phyloP scores from a whole-genome alignment of 2,329 filamentous ascomycete genomes.

The Pseudofabraea citricarpa region DNA sequence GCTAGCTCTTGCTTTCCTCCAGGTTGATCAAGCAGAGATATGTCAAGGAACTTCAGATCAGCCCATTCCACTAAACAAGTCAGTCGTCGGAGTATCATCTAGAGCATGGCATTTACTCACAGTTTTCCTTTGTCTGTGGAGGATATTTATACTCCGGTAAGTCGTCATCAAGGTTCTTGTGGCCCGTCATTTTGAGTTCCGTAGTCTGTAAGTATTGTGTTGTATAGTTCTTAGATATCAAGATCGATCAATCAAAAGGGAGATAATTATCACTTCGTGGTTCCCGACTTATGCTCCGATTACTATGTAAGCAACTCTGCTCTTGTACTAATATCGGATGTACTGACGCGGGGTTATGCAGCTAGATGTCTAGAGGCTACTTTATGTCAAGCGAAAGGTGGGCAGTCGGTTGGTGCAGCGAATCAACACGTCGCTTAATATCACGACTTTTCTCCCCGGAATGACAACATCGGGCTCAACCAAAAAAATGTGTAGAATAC shows the following conservation, averaged over 20 bases:
- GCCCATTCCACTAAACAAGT: constrained; percentile 33
- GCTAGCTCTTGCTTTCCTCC: constrained; percentile 45
- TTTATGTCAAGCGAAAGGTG: not conserved
- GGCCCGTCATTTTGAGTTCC: not conserved
- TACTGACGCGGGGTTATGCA: not conserved
- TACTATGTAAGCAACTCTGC: no score
- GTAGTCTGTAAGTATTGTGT: not conserved
- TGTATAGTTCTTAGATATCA: not conserved
- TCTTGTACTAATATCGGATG: not conserved
- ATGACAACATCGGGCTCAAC: not conserved
- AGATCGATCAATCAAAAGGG: no score
- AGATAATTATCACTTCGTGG: no score
- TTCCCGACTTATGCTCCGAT: no score
- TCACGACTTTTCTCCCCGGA: not conserved
- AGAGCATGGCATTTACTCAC: no score
- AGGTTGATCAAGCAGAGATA: constrained; percentile 40
- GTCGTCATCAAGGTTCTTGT: not conserved
- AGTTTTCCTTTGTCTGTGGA: not conserved
- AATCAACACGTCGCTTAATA: not conserved
- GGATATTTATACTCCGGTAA: not conserved
- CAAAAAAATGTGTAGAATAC: not conserved
- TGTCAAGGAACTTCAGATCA: constrained; percentile 46
- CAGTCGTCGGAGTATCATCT: no score
- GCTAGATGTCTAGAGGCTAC: not conserved
- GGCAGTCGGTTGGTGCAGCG: not conserved